Evolutionary conservation across 306 rosid genomes (phyloP).

Genomic region (Acacia crassicarpa): DNA sequence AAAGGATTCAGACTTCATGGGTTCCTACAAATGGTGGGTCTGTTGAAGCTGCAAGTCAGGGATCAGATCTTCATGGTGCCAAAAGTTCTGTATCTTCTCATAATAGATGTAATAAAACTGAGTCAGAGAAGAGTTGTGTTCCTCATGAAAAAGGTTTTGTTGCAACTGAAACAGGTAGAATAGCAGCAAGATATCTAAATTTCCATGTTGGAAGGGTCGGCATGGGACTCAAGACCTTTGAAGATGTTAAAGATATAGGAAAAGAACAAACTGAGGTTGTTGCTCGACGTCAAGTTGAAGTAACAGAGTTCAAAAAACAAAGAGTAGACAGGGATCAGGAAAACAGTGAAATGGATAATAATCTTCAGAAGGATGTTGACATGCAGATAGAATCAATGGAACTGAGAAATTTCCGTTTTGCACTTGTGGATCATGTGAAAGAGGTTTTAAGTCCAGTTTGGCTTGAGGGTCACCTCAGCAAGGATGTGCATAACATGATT

Average conservation of each 20-base stretch:
- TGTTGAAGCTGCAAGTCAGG: conserved; percentile 31
- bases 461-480: conserved; percentile 55
- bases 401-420: conserved; percentile 44
- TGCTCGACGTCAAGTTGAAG: conserved; percentile 33
- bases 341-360: conserved; percentile 33
- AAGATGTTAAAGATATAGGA: conserved; percentile 22
- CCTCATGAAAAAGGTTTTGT: conserved; percentile 30
- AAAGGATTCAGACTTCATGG: conserved; percentile 27
- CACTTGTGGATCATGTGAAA: conserved; percentile 65
- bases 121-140: conserved; percentile 26
- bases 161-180: conserved; percentile 40
- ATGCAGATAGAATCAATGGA: conserved; percentile 44
- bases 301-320: conserved; percentile 28
- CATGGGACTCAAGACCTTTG: conserved; percentile 26
- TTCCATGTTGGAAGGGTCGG: conserved; percentile 30
- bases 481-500: conserved; percentile 62
- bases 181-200: conserved; percentile 39
- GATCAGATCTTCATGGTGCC: conserved; percentile 38
- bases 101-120: conserved; percentile 35
- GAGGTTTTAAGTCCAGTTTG: conserved; percentile 63
- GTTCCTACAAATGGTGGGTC: conserved; percentile 29
- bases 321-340: conserved; percentile 37
- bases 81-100: conserved; percentile 55
- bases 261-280: conserved; percentile 17
- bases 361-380: conserved; percentile 32